Base-by-base conservation (phyloP, 2,329 filamentous ascomycete species). In the Keithomyces neogunnii region DNA sequence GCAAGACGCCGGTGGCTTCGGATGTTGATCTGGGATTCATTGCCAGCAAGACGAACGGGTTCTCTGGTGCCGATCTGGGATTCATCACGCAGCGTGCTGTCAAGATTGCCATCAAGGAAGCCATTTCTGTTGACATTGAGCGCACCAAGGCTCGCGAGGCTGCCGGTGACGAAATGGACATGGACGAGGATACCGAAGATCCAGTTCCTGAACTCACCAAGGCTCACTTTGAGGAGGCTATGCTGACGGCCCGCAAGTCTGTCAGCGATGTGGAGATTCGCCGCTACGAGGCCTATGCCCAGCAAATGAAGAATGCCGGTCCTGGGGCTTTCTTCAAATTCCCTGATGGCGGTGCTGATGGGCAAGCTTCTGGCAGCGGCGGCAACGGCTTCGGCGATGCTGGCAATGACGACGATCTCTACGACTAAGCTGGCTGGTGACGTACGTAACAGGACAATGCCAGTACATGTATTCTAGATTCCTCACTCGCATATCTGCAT, bases 81-180 rank as follows among this genome's bases (percentile, higher is more conserved):
- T 99, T 97, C 77, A 91, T 99, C 68, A 96, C 93, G 29, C 93
- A 99, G 77, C 90, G 93, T 70, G 93, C 93, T 50, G 93, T 96
- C 78, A 99, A 99, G 84, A 85, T 97, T 65, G 93, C 93, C 62
- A 99, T 99, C 77, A 99, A 99, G 82, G 86, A 99, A 76, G 85
- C 92, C 32, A 99, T 99, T 63, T 77, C 84, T 19, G 68, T 80
- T 45, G 92, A 97, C 56, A 97, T 99, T 61, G 88, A 95, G 73
- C 88, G 89, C 60, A 78, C 80, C 66, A 96, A 95, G 82, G 86
- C 86, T 63, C 89, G 88, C 52, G 92, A 96, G 74, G 91, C 87
- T 56, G 79, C 85, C 60, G 89, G 88, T 54, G 87, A 89, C 63
- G 86, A 88, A 62, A 92, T 95, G 82, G 70, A 71, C 48, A 63